phyloP scores from a whole-genome alignment of 2,329 filamentous ascomycete species.

The Hawksworthiomyces lignivorus region DNA sequence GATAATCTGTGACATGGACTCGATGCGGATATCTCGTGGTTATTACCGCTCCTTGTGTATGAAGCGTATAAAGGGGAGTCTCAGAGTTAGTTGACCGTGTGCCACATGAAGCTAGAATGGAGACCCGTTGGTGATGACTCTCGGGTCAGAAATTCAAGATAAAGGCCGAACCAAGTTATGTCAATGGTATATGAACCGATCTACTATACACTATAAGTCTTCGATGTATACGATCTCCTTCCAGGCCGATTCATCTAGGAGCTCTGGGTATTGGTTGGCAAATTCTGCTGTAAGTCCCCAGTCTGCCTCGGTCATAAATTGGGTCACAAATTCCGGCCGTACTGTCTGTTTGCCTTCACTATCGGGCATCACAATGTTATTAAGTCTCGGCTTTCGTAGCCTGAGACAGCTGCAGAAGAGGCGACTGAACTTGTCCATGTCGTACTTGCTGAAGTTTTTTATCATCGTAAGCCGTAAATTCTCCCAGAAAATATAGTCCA shows the following conservation, averaged over 20 bases:
- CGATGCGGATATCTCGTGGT: no score
- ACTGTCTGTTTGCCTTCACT: background rate
- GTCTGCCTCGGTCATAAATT: background rate
- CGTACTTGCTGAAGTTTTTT: background rate
- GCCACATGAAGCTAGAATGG: no score
- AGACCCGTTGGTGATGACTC: no score
- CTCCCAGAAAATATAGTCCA: slow-evolving; percentile 5
- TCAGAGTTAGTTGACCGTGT: no score
- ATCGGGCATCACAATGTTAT: background rate
- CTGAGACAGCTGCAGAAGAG: slow-evolving; percentile 1
- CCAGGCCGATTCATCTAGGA: slow-evolving; percentile 4
- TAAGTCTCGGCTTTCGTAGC: slow-evolving; percentile 1
- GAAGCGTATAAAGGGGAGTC: no score
- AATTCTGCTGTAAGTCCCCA: slow-evolving; percentile 7
- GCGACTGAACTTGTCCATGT: slow-evolving; percentile 3
- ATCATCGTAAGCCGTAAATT: background rate
- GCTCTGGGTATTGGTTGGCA: slow-evolving; percentile 1
- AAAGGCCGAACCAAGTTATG: no score
- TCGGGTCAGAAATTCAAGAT: no score
- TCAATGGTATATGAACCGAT: no score
- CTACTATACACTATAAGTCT: no score
- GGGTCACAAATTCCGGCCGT: slow-evolving; percentile 1
- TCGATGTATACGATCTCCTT: background rate
- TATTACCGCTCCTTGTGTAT: no score
- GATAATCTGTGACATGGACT: no score